Conservation (phyloP, 805 yeast species). For the Wickerhamomyces bovis region DNA sequence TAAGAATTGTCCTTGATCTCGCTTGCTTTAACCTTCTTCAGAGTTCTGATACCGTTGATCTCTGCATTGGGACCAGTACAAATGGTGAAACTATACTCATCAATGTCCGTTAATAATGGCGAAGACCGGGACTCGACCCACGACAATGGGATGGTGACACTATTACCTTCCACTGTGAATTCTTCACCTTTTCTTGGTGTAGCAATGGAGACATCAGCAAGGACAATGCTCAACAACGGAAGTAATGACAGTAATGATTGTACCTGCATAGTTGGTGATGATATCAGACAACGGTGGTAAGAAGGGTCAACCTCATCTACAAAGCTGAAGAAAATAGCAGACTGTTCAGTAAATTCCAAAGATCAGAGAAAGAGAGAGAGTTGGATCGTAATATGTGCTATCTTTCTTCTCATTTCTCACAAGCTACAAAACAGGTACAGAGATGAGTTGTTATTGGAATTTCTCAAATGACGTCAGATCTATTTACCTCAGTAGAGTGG, state of each 20-base stretch:
- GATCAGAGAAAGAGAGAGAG: no score
- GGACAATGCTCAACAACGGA: background rate
- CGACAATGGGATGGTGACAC: conserved; percentile 24
- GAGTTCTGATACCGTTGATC: conserved; percentile 35
- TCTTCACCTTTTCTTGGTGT: conserved; percentile 18
- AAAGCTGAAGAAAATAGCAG: no score
- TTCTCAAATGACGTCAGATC: no score
- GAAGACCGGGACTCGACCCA: conserved; percentile 54
- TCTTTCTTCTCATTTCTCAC: background rate
- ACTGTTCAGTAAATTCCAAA: no score
- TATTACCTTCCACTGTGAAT: conserved; percentile 18
- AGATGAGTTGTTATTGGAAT: no score
- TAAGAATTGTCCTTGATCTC: conserved; percentile 29
- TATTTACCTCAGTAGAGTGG: no score
- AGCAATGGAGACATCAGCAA: conserved; percentile 25
- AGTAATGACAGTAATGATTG: background rate
- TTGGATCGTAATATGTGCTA: no score
- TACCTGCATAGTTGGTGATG: background rate
- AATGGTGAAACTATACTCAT: conserved; percentile 44
- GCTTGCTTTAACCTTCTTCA: conserved; percentile 25
- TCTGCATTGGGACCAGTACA: conserved; percentile 62
- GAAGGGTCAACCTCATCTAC: no score
- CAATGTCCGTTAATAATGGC: conserved; percentile 41
- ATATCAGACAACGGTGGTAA: background rate
- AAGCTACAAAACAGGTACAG: no score